A percentile compares a stretch with the other conserved stretches of the same genome.
These are phyloP conservation scores for Tolypocladium album DNA, from an alignment of 2,329 filamentous ascomycete genomes.

Conservation along the genomic window DNA sequence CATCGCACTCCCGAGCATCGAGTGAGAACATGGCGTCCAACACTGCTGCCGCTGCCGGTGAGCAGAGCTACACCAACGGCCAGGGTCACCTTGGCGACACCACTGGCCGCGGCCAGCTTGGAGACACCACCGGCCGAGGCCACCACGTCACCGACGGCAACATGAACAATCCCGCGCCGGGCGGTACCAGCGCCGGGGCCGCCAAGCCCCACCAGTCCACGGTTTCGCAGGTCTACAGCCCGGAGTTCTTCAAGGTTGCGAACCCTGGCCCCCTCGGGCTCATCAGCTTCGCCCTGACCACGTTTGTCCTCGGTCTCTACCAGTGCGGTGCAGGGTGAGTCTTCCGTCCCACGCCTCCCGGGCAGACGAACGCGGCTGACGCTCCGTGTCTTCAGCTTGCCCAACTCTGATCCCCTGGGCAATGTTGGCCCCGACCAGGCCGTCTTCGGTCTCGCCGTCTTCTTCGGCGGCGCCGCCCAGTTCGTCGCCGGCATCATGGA, in stretches of 20 bases:
- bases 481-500: constrained; percentile 52
- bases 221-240: constrained; percentile 23
- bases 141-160: not conserved
- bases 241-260: constrained; percentile 33
- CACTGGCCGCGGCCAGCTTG: constrained; percentile 1
- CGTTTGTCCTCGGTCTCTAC: constrained; percentile 45
- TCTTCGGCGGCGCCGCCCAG: constrained; percentile 58
- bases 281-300: constrained; percentile 54
- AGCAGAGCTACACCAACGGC: constrained; percentile 4
- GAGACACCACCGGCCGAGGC: not conserved
- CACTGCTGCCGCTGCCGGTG: not conserved
- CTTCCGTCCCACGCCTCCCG: constrained; percentile 5
- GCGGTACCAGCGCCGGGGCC: not conserved
- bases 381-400: constrained; percentile 13
- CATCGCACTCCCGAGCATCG: not conserved
- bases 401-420: constrained; percentile 20
- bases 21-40: constrained; percentile 3
- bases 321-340: constrained; percentile 36
- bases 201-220: constrained; percentile 21
- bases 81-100: not conserved
- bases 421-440: constrained; percentile 22
- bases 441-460: constrained; percentile 24
- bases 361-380: not conserved
- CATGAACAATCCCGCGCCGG: not conserved
- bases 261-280: constrained; percentile 51